phyloP scores from a whole-genome alignment of 2,329 filamentous ascomycete species.

The Chrysosphaeria jannelii region DNA sequence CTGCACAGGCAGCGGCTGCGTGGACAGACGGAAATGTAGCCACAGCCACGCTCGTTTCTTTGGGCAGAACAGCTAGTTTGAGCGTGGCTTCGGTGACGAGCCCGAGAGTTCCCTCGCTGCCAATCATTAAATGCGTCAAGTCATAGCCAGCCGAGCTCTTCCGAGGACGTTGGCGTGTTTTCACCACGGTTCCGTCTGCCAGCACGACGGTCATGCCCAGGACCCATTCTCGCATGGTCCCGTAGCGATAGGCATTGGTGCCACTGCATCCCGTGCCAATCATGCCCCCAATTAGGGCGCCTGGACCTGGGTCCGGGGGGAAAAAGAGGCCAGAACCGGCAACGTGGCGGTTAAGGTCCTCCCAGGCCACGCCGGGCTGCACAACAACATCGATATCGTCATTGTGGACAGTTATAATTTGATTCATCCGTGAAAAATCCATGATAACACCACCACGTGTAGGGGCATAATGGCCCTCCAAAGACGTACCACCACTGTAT shows the following conservation, averaged over 20 bases:
- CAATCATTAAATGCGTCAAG: constrained; percentile 66
- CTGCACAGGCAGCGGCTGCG: constrained; percentile 49
- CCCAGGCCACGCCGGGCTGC: constrained; percentile 65
- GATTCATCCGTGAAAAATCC: constrained; percentile 70
- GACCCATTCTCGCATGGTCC: constrained; percentile 89
- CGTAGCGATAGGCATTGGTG: constrained; percentile 77
- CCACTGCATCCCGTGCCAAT: constrained; percentile 44
- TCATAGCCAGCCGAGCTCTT: constrained; percentile 87
- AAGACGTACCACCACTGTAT: constrained; percentile 63
- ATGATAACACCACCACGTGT: constrained; percentile 49
- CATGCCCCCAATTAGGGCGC: constrained; percentile 80
- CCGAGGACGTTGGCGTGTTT: constrained; percentile 60
- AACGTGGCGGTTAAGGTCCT: constrained; percentile 53
- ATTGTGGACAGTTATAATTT: constrained; percentile 47
- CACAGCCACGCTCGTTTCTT: constrained; percentile 55
- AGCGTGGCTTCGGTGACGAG: constrained; percentile 75
- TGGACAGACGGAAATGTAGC: constrained; percentile 27
- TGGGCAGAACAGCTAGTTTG: constrained; percentile 57
- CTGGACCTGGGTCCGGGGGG: constrained; percentile 70
- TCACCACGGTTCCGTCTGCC: constrained; percentile 70
- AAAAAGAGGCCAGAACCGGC: constrained; percentile 54
- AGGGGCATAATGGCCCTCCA: constrained; percentile 69
- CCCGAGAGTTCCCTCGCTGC: constrained; percentile 71
- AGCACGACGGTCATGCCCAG: constrained; percentile 62
- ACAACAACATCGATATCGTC: constrained; percentile 49